Evolutionary conservation across 306 rosid genomes (phyloP).

Genomic region (Sesbania bispinosa): DNA sequence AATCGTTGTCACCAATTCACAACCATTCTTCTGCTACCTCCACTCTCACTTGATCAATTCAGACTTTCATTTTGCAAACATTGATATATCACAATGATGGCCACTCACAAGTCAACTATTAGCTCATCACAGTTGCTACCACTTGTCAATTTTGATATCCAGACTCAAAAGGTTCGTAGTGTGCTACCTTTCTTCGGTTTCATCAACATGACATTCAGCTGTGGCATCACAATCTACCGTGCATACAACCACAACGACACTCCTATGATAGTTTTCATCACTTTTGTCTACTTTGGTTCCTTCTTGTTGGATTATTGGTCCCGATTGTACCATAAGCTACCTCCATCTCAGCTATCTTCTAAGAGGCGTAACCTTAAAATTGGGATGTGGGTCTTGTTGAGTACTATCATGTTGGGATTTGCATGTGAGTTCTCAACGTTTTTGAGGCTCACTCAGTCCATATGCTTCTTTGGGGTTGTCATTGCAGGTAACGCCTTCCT

Average conservation of each 20-base stretch:
- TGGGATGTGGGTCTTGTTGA: conserved; percentile 13
- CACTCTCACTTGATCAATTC: too few species aligned
- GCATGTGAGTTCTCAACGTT: conserved; percentile 1
- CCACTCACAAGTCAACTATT: not conserved
- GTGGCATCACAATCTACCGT: not conserved
- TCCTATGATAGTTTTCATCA: not conserved
- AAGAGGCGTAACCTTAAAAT: not conserved
- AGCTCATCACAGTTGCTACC: too few species aligned
- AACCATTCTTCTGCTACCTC: too few species aligned
- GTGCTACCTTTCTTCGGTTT: not conserved
- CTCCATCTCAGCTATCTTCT: not conserved
- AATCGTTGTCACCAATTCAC: not conserved
- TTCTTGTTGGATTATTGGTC: not conserved
- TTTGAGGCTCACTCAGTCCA: not conserved
- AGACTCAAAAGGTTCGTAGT: too few species aligned
- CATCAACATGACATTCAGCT: not conserved
- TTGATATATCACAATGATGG: too few species aligned
- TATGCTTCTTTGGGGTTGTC: not conserved
- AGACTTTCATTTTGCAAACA: too few species aligned
- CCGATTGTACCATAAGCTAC: not conserved
- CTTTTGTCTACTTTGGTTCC: not conserved
- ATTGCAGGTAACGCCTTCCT: not conserved
- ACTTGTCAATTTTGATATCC: too few species aligned
- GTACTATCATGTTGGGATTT: conserved; percentile 18
- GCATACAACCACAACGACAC: not conserved